Conservation (phyloP, 2,329 filamentous ascomycete species). For the Arthrobotrys sinensis region DNA sequence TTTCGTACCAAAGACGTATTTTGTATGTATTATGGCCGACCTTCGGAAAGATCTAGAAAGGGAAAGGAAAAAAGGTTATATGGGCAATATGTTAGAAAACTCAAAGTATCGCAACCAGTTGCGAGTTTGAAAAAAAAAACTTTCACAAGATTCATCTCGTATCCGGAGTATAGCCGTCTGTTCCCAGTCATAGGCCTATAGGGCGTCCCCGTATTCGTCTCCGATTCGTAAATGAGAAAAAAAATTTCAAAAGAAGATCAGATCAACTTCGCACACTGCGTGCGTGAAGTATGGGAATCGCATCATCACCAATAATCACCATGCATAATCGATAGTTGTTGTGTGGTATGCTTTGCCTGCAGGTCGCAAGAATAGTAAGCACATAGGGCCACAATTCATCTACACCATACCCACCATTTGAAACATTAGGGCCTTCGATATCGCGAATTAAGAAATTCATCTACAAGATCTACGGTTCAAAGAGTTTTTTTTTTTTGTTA, state of each 20-base stretch:
- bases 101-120: conserved; percentile 34
- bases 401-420: not conserved
- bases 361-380: conserved; percentile 6
- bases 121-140: conserved; percentile 1
- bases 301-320: conserved; percentile 28
- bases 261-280: conserved; percentile 24
- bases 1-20: not conserved
- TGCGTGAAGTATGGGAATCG: conserved; percentile 7
- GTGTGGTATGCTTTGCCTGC: not conserved
- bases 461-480: conserved; percentile 48
- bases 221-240: conserved; percentile 22
- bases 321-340: conserved; percentile 27
- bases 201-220: conserved; percentile 17
- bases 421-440: conserved; percentile 44
- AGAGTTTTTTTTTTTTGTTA: conserved; percentile 7
- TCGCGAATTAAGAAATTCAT: conserved; percentile 48
- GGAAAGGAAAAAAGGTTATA: conserved; percentile 9
- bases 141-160: conserved; percentile 1
- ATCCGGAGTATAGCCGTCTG: conserved; percentile 16
- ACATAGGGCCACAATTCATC: conserved; percentile 6
- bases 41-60: conserved; percentile 24
- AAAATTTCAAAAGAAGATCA: conserved; percentile 15
- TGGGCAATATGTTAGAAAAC: conserved; percentile 1
- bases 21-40: not conserved
- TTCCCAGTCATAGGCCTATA: conserved; percentile 26